A percentile compares a stretch with the other conserved stretches of the same genome.
Evolutionary conservation across 2,329 filamentous ascomycete species (phyloP).

Genomic region (Claviceps capensis): DNA sequence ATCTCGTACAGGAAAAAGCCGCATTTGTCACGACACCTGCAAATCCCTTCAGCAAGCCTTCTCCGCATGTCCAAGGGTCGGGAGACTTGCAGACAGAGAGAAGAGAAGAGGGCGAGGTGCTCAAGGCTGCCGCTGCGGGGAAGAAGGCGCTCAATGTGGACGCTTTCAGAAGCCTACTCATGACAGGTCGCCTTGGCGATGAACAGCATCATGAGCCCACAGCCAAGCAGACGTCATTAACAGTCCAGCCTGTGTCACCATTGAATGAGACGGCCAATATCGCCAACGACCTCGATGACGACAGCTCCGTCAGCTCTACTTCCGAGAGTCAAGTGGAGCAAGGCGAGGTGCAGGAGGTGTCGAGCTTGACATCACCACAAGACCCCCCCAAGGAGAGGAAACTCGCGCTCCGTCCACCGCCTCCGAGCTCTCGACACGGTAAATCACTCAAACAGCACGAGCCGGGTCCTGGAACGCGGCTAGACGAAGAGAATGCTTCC

Average conservation of each 20-base stretch:
- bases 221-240: background rate
- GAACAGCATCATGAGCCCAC: background rate
- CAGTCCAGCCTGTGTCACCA: background rate
- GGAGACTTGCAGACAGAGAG: constrained; percentile 18
- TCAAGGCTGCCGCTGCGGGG: constrained; percentile 18
- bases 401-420: constrained; percentile 54
- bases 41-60: constrained; percentile 41
- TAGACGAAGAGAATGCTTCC: background rate
- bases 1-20: background rate
- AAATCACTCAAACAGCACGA: constrained; percentile 45
- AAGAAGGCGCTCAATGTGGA: constrained; percentile 55
- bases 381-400: constrained; percentile 33
- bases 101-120: constrained; percentile 17
- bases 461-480: background rate
- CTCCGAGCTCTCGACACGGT: constrained; percentile 55
- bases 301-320: background rate
- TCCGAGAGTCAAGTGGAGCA: constrained; percentile 2
- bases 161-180: constrained; percentile 60
- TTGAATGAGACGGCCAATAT: background rate
- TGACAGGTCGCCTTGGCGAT: constrained; percentile 51
- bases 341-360: background rate
- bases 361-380: background rate
- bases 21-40: constrained; percentile 9
- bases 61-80: constrained; percentile 34
- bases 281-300: background rate